Evolutionary conservation across 2,329 filamentous ascomycete species (phyloP).

Genomic region (Diatrype stigma): DNA sequence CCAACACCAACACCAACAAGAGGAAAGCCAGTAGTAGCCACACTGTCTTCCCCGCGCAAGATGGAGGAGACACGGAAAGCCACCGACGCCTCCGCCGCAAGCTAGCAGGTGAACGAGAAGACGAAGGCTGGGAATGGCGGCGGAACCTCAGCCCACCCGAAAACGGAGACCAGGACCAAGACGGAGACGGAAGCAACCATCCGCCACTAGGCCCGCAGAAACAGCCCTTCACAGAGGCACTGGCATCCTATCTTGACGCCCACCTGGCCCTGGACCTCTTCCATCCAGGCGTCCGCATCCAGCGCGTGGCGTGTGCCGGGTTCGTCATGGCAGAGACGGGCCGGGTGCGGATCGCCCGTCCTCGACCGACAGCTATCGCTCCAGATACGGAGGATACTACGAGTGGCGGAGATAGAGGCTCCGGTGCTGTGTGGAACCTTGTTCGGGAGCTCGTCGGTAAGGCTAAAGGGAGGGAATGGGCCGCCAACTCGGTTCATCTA

Average conservation of each 20-base stretch:
- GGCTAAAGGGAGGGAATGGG: conserved; percentile 9
- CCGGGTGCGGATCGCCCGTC: conserved; percentile 44
- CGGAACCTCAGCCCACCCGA: neutral
- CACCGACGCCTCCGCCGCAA: conserved; percentile 34
- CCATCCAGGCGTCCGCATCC: conserved; percentile 49
- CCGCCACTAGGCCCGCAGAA: no score
- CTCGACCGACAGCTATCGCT: neutral
- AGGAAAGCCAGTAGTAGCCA: no score
- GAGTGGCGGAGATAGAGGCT: neutral
- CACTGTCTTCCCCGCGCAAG: no score
- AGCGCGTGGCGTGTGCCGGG: conserved; percentile 51
- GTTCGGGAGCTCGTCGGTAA: conserved; percentile 10
- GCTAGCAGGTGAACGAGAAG: conserved; percentile 42
- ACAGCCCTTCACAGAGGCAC: conserved; percentile 47
- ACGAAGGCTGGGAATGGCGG: conserved; percentile 53
- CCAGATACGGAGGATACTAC: neutral
- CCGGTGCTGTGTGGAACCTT: conserved; percentile 11
- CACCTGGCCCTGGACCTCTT: conserved; percentile 53
- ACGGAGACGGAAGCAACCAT: conserved; percentile 1
- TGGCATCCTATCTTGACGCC: conserved; percentile 46
- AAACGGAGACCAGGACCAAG: neutral
- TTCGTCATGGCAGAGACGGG: conserved; percentile 49
- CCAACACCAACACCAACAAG: conserved; percentile 7
- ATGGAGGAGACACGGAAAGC: conserved; percentile 26
- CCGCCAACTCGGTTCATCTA: neutral